Base-by-base conservation (phyloP, 768 basidiomycete species). In the Leucocoprinus sp. region DNA sequence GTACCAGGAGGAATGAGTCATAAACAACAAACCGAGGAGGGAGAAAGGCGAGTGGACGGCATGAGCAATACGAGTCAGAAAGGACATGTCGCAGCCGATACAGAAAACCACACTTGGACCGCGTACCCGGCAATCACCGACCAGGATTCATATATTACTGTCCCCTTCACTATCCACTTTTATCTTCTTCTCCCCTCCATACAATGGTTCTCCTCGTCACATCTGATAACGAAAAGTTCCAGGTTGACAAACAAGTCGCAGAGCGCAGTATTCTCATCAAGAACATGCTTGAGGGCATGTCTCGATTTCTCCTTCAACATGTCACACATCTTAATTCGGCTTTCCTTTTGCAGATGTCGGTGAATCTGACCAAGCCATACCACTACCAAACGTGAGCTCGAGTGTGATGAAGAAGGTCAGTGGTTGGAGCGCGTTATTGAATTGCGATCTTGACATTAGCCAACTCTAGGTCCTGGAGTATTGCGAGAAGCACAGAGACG, bases 401-500 rank as follows among this genome's bases (percentile, higher is more conserved):
- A 84, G 82, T 54, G 92, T 95, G 8, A 65, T 95, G 65, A 92
- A 90, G 72, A 95, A 95, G 84, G 92, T 84, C 36, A 43, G 65
- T 55, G n/a, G 4, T n/a, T 28, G 36, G 28, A 44, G 29, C 38
- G 40, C 50, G 44, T 39, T 41, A 51, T 41, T 27, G n/a, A 23
- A 27, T n/a, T n/a, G 15, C 49, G 29, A 37, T 51, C 53, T 55
- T 28, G 37, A 48, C 28, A 11, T 42, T 34, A 40, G 42, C 33
- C 29, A 22, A n/a, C 22, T 31, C 17, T 48, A 99, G 91, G 93
- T 98, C 50, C 74, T 99, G 23, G 95, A 99, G 62, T 99, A 96
- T 75, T 98, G 96, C 77, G 93, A 97, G 59, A 93, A 98, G 67
- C 96, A 99, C 68, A 86, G 90, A 56, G 85, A 86, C 54, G 96